Base-by-base conservation (phyloP, 345 rosid genomes). In the Arabidopsis suecica region DNA sequence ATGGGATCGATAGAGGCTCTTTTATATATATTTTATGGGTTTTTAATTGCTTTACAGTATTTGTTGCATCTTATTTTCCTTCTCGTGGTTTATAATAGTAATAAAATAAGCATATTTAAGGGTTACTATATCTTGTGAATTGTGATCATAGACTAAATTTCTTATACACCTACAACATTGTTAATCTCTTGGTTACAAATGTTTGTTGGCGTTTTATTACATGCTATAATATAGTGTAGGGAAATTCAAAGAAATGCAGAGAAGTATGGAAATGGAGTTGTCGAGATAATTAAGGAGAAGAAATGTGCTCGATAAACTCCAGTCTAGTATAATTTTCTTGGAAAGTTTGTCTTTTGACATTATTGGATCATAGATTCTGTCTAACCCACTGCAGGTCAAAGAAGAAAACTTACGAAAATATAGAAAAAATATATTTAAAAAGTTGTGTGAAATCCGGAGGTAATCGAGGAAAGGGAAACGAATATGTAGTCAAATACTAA, bases 381-480 rank as follows among this genome's bases (percentile, higher is more conserved):
- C 63, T 56, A 56, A 41, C 9, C 23, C 64, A 69, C 42, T 54
- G 56, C 41, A 55, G 55, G 53, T 68, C 63, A 42, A 69, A 42
- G 64, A 41, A 55, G 72, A 68, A n/a, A 37, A 37, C 14, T 67
- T 49, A 36, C 60, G 34, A 61, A 22, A 50, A 12, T 2, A 42
- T 7, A 8, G 9, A 65, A 18, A 36, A 37, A 8, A 1, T 42
- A 20, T 48, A 49, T 14, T 10, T 16, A 22, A 36, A 40, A 40
- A n/a, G 25, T 16, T 51, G 36, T 40, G 51, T 55, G 33, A 68
- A 54, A 53, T 40, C 40, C 40, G 62, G 50, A 68, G 16, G n/a
- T 40, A n/a, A 37, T 25, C 38, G 14, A 68, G 37, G 61, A 55
- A 40, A 53, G 13, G 45, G 58, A 49, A 49, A 49, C 44, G 34